These are phyloP conservation scores for Pseudogymnoascus sp. DNA, from an alignment of 2,329 filamentous ascomycete species.

Conservation along the genomic window DNA sequence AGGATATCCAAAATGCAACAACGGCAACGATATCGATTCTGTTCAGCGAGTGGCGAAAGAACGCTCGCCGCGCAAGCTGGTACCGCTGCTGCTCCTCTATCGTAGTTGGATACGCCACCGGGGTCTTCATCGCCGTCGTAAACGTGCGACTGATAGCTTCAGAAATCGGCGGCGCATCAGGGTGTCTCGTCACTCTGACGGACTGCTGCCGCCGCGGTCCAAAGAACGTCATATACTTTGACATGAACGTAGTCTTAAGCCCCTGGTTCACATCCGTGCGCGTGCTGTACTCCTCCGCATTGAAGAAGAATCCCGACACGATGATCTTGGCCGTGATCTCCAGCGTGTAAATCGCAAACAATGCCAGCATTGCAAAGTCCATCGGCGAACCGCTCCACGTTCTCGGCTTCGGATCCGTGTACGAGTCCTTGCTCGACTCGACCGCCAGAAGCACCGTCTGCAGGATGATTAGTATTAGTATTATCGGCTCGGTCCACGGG, in stretches of 20 bases:
- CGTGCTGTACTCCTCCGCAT: conserved; percentile 86
- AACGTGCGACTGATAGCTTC: conserved; percentile 64
- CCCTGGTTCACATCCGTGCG: conserved; percentile 67
- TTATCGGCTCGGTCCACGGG: conserved; percentile 76
- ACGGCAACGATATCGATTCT: conserved; percentile 91
- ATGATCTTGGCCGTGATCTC: conserved; percentile 79
- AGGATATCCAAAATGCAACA: conserved; percentile 90
- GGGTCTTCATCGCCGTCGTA: conserved; percentile 58
- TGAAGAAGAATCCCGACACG: conserved; percentile 88
- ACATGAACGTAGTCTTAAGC: conserved; percentile 63
- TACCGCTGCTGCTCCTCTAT: conserved; percentile 72
- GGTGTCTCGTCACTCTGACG: conserved; percentile 17
- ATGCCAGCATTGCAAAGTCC: conserved; percentile 55
- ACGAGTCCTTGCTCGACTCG: conserved; percentile 69
- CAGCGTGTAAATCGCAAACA: conserved; percentile 85
- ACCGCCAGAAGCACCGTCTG: conserved; percentile 85
- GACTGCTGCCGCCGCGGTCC: conserved; percentile 62
- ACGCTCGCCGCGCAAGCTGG: conserved; percentile 83
- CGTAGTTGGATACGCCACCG: conserved; percentile 47
- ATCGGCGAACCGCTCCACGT: conserved; percentile 53
- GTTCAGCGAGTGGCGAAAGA: conserved; percentile 92
- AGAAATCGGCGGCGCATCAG: conserved; percentile 28
- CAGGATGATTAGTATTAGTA: conserved; percentile 78
- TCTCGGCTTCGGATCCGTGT: conserved; percentile 48
- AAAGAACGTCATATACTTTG: conserved; percentile 73